Evolutionary conservation across 371 early-diverging fungal genomes (phyloP).

Genomic region (Coemansia sp.): DNA sequence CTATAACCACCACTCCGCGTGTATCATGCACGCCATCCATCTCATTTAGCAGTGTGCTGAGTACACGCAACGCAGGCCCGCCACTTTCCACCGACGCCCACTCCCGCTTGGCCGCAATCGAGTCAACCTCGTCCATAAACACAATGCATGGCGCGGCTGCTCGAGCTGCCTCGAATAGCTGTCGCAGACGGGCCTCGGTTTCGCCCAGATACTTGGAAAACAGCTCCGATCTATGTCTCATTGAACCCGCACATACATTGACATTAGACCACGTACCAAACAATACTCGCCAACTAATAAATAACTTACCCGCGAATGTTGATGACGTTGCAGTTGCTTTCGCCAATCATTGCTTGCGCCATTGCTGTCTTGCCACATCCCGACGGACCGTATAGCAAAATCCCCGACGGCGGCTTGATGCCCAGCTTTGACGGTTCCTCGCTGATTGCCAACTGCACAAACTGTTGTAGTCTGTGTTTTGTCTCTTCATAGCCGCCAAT

Average conservation of each 20-base stretch:
- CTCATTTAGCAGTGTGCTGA: constrained; percentile 91
- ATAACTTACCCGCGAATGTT: constrained; percentile 52
- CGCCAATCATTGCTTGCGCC: constrained; percentile 66
- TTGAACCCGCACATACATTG: too few species aligned
- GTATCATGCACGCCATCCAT: constrained; percentile 88
- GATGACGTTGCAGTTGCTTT: constrained; percentile 59
- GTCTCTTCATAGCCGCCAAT: constrained; percentile 35
- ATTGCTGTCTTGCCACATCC: constrained; percentile 97
- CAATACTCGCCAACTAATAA: not conserved
- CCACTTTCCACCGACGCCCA: constrained; percentile 72
- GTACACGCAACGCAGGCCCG: constrained; percentile 81
- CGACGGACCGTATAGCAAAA: constrained; percentile 95
- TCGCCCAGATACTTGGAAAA: constrained; percentile 53
- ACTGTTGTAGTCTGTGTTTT: constrained; percentile 31
- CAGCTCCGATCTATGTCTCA: constrained; percentile 32
- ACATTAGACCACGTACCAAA: too few species aligned
- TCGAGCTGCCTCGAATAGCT: constrained; percentile 84
- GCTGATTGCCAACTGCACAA: constrained; percentile 35
- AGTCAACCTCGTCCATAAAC: constrained; percentile 98
- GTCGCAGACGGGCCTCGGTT: constrained; percentile 56
- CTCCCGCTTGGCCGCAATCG: constrained; percentile 90
- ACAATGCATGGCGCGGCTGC: constrained; percentile 86
- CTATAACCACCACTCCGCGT: constrained; percentile 36
- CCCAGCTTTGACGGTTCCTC: constrained; percentile 75
- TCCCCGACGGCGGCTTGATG: constrained; percentile 80